Evolutionary conservation across 441 rosid species (phyloP), one percentile per base, ranked within the genome.

Genomic region (Viola pubescens): DNA sequence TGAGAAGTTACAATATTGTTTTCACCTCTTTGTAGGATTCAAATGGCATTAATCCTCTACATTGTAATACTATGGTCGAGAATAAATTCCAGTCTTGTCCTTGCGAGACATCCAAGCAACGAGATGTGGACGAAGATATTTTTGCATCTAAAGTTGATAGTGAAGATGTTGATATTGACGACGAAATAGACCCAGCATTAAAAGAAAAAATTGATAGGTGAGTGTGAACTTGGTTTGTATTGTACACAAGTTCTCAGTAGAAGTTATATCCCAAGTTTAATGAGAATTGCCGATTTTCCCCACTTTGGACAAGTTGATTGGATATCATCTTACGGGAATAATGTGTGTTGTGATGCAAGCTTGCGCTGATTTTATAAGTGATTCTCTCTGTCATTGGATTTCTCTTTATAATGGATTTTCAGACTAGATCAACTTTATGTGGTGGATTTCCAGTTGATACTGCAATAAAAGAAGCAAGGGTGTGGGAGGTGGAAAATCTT

Each of bases 171-270:
- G 86, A 83, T 70, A 63, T 82, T 39, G 92, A 90, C 73, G 96
- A 91, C 63, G 98, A 83, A 73, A 76, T 91, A 68, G 98, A 91
- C 75, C 98, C 96, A 41, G 95, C 83, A 71, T 61, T 86, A 69
- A 85, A 71, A 69, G 96, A 85, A 74, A 70, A 86, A 79, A 67
- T 91, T 64, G 98, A 91, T 65, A 81, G 95, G 98, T 91, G 67
- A 72, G 75, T 52, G 45, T 64, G 52, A 61, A 43, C 60, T 41
- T 62, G 48, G 42, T 41, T 61, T 58, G 41, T 39, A 5, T 43
- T 52, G 16, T 52, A 34, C 38, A 26, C 34, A 26, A 26, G 3
- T 26, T 26, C 34, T 1, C 3, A 26, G 3, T 26, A 26, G 34
- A 26, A 26, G 34, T 26, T 2, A 26, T 26, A 26, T 26, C 34